Evolutionary conservation across 106 monocot genomes (phyloP).

Genomic region (Dioscorea zingiberensis): DNA sequence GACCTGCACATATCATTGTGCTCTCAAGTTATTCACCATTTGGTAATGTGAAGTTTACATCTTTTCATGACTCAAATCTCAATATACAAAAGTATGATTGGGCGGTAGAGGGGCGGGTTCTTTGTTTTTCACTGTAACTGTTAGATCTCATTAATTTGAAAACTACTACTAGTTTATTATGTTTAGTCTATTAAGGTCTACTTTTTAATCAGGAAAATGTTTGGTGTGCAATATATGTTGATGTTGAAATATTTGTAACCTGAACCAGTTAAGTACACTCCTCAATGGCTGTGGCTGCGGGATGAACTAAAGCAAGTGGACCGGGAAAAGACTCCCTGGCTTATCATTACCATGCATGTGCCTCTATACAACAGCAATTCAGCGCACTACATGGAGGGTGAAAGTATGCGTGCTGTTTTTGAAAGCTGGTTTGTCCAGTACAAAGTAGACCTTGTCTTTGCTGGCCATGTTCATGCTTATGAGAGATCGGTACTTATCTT

Average conservation of each 20-base stretch:
- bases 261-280: conserved; percentile 77
- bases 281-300: conserved; percentile 81
- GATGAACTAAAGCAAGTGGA: conserved; percentile 66
- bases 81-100: no score
- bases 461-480: conserved; percentile 97
- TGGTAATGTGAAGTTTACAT: conserved; percentile 43
- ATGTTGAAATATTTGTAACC: neutral
- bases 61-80: neutral
- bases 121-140: no score
- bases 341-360: conserved; percentile 91
- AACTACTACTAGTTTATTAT: no score
- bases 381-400: conserved; percentile 96
- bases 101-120: no score
- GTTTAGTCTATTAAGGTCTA: no score
- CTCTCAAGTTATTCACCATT: conserved; percentile 98
- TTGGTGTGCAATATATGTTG: neutral
- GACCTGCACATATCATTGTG: conserved; percentile 88
- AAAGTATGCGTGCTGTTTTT: conserved; percentile 86
- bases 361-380: conserved; percentile 93
- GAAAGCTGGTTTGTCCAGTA: conserved; percentile 80
- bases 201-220: no score
- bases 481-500: conserved; percentile 80
- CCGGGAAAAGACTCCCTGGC: conserved; percentile 95
- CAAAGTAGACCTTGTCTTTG: conserved; percentile 87
- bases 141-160: no score